Conservation (phyloP, 768 basidiomycete species). For the Boletus edulis region DNA sequence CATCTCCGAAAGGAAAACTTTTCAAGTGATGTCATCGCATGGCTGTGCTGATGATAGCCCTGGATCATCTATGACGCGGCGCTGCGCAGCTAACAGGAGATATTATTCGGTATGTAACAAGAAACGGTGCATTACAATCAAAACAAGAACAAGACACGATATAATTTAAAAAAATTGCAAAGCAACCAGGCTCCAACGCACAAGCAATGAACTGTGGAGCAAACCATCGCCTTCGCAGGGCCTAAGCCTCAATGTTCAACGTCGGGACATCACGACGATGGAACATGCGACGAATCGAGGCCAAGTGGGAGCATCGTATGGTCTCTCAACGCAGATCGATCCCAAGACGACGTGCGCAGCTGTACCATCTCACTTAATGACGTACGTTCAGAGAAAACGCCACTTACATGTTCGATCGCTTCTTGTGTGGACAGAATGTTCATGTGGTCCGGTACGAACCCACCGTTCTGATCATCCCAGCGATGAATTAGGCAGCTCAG, state of each 20-base stretch:
- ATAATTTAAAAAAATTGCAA: too few relatives aligned
- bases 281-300: slow-evolving; percentile 33
- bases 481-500: background rate
- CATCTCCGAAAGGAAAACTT: too few relatives aligned
- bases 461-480: slow-evolving; percentile 43
- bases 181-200: too few relatives aligned
- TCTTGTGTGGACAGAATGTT: slow-evolving; percentile 60
- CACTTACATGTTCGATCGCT: slow-evolving; percentile 57
- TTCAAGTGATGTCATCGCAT: too few relatives aligned
- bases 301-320: slow-evolving; percentile 58
- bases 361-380: slow-evolving; percentile 21
- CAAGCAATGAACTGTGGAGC: too few relatives aligned
- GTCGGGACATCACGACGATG: slow-evolving; percentile 8
- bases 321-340: slow-evolving; percentile 44
- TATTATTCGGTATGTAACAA: too few relatives aligned
- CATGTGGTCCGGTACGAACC: slow-evolving; percentile 69
- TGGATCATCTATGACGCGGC: too few relatives aligned
- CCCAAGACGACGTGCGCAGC: slow-evolving; percentile 57
- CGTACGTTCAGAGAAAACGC: background rate
- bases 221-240: too few relatives aligned
- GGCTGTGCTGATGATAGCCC: too few relatives aligned
- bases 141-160: background rate
- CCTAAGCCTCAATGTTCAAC: too few relatives aligned
- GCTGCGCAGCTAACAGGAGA: too few relatives aligned
- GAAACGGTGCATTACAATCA: background rate